A percentile compares a stretch with the other conserved stretches of the same genome.
phyloP scores from a whole-genome alignment of 108 stramenopile species.

The Discostella stelligeroides region DNA sequence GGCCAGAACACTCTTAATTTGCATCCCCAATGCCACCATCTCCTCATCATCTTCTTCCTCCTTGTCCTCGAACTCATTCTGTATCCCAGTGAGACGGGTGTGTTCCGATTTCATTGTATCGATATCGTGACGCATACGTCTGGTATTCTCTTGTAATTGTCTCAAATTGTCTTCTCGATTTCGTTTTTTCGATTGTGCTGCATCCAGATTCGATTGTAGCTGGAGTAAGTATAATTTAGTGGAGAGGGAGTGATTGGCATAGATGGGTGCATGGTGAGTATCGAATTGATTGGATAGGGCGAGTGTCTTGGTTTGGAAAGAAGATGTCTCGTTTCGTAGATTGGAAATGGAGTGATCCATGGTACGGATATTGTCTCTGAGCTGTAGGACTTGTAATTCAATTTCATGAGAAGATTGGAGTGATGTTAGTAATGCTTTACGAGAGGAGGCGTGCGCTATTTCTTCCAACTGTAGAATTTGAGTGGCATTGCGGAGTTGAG shows the following conservation, averaged over 20 bases:
- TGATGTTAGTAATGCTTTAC: constrained; percentile 24
- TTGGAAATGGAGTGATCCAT: constrained; percentile 2
- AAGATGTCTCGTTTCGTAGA: constrained; percentile 12
- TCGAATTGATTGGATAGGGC: constrained; percentile 30
- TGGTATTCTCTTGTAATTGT: constrained; percentile 8
- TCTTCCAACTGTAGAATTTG: constrained; percentile 17
- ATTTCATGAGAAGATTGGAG: constrained; percentile 32
- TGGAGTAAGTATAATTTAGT: constrained; percentile 22
- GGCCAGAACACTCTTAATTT: constrained; percentile 44
- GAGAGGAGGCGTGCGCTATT: background rate
- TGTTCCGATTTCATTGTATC: constrained; percentile 25
- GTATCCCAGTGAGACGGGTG: constrained; percentile 18
- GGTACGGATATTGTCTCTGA: constrained; percentile 2
- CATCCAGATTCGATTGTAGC: constrained; percentile 15
- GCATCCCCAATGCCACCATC: constrained; percentile 45
- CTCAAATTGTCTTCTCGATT: constrained; percentile 30
- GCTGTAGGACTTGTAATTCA: constrained; percentile 25
- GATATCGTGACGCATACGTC: constrained; percentile 22
- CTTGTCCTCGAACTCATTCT: constrained; percentile 14
- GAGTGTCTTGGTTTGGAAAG: constrained; percentile 6
- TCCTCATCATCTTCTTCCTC: constrained; percentile 58
- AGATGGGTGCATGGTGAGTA: constrained; percentile 28
- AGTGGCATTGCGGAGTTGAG: constrained; percentile 15
- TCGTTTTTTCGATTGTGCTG: constrained; percentile 19
- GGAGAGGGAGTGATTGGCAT: constrained; percentile 32